Base-by-base conservation (phyloP, 345 rosid genomes). In the Aegle marmelos region DNA sequence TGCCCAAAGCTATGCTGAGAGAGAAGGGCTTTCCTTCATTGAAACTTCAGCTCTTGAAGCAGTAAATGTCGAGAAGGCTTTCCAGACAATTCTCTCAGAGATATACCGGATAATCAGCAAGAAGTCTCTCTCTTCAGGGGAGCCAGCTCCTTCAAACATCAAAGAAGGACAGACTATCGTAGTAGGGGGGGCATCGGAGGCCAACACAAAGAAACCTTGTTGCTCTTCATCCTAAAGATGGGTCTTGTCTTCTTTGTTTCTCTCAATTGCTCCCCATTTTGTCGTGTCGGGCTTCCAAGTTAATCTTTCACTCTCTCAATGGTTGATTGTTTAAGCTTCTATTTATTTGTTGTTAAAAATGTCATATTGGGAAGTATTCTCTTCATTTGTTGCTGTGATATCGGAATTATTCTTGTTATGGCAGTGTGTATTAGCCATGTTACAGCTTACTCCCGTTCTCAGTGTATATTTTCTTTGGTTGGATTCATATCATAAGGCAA, bases 1-100 rank as follows among this genome's bases (percentile, higher is more conserved):
- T 63, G 92, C 97, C 80, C 98, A 95, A 77, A 79, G 92, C 75
- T 95, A 90, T 72, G 97, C 98, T 0, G 98, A 93, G 88, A 93
- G 88, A 81, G 98, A 95, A 86, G 98, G 98, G 30, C 89, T 95
- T 57, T 91, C 97, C 0, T 95, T 95, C 86, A 90, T 95, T 0
- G 98, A 95, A 80, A 95, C 98, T n/a, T 95, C 98, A 0, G 98
- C 98, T 0, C 89, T 95, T 0, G 98, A 95, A 79, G 97, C 98
- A 9, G 75, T 79, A 27, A 95, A 95, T 50, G 98, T 95, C 1
- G 98, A 95, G 85, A 91, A 92, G 85, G 88, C 98, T 77, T 93
- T 95, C 80, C 97, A 93, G 87, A 92, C 88, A 4, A 90, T 86
- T 77, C 91, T 95, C 22, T 89, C 95, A 0, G 98, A 95, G 87